These are phyloP conservation scores for Paraurostyla sp. DNA, from an alignment of 73 alveolate species.

Conservation along the genomic window DNA sequence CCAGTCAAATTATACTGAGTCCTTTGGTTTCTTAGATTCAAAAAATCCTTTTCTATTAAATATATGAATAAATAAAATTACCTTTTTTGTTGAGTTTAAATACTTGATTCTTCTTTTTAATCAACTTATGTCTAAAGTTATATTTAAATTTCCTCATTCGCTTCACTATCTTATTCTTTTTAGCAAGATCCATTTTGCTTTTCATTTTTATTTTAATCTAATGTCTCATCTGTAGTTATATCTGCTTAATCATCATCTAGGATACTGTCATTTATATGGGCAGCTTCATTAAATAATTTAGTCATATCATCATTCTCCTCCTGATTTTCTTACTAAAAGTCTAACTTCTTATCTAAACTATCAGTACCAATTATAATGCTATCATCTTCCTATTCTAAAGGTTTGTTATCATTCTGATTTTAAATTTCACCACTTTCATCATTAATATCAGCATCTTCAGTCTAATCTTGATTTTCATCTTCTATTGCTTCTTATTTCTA, in stretches of 20 bases:
- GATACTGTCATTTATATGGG: too few species aligned
- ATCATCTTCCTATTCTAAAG: not conserved
- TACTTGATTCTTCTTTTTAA: constrained; percentile 32
- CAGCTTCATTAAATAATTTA: too few species aligned
- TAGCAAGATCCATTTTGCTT: too few species aligned
- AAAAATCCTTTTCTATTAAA: constrained; percentile 4
- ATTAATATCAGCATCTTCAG: constrained; percentile 67
- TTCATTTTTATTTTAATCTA: not conserved
- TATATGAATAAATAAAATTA: not conserved
- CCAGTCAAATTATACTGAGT: not conserved
- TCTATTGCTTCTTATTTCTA: constrained; percentile 31
- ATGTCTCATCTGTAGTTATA: not conserved
- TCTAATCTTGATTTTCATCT: not conserved
- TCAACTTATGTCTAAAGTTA: too few species aligned
- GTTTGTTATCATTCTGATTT: not conserved
- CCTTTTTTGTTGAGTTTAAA: constrained; percentile 52
- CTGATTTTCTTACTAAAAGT: too few species aligned
- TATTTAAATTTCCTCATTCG: not conserved
- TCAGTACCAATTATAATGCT: too few species aligned
- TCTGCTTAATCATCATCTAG: too few species aligned
- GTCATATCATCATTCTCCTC: too few species aligned
- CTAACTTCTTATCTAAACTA: too few species aligned
- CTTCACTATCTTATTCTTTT: too few species aligned
- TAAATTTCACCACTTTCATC: constrained; percentile 54
- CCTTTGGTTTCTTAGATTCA: constrained; percentile 24